Base-by-base conservation (phyloP, 176 grass and related monocot genomes). In the Oryza officinalis region DNA sequence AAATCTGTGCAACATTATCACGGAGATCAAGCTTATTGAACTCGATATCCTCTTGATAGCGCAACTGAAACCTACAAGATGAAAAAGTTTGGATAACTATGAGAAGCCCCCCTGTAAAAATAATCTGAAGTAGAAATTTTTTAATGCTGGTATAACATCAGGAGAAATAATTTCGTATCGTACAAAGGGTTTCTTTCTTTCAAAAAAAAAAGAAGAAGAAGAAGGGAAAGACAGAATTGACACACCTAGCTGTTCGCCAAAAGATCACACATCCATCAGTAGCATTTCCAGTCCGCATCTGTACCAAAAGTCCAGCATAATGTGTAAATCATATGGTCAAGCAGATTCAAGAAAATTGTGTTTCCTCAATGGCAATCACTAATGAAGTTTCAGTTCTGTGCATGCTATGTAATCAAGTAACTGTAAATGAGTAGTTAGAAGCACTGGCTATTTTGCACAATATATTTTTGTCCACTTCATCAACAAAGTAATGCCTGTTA, bases 1-100 rank as follows among this genome's bases (percentile, higher is more conserved):
- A 93, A 73, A 95, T 67, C 83, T 98, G 93, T 27, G 96, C 96
- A 90, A 98, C 89, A 88, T 98, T 98, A 72, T 98, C 91, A 88
- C 87, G 89, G 85, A 98, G 89, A 15, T 74, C 96, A 94, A 94
- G 78, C 86, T 87, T 89, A 63, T 82, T 90, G 72, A 98, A 98
- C 83, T 98, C 87, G 69, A 98, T 95, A 68, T 92, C 32, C 87
- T 92, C 96, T 76, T 89, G 74, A 90, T 92, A 71, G 44, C 83
- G 32, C 83, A 98, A 92, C 69, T 87, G 80, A 87, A 95, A 98
- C 76, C 96, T 98, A 85, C 68, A 71, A 78, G 60, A 86, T 26
- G 49, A 37, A 80, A 77, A 61, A 17, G 12, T 28, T 71, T 77
- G 18, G 17, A 59, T 76, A 38, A 45, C 49, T 47, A 87, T 70